Evolutionary conservation across 495 filamentous ascomycete species (phyloP), one percentile per base, ranked within the genome.

Genomic region (Tuber brumale): DNA sequence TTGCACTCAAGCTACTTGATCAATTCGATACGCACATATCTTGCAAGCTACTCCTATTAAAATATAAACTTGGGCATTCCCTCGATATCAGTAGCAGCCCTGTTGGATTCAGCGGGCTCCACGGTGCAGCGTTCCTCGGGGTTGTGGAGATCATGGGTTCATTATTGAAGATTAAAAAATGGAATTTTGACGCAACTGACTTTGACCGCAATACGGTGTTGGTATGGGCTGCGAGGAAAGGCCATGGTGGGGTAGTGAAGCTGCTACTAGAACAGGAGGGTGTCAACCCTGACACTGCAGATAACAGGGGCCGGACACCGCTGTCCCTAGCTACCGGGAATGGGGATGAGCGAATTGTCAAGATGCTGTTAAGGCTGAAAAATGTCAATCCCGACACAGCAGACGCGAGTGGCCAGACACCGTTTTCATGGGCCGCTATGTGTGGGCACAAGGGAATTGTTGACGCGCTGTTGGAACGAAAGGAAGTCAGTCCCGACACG

Each of bases 291-390:
- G 46, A 23, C 19, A 23, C 23, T 1, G 46, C 18, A 23, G 19
- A 77, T 70, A 71, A 21, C 1, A 57, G 75, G 37, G 76, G 78
- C 21, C 77, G 76, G 44, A 81, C 84, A 27, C 81, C 84, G 42
- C 76, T 84, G 19, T 46, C 45, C 2, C 19, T 10, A 16, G 45
- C 45, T 21, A 16, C 45, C 16, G 1, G 6, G 4, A 2, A 2
- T 18, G 14, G 45, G 45, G 0, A 23, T 23, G 46, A 48, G 7
- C 19, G 46, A 23, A 23, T 48, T 48, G 46, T 48, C 3, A 23
- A 48, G 46, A 21, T 48, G 46, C 46, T 48, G 2, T 48, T 23
- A 19, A 19, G 23, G 21, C 2, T 18, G 46, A 23, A 23, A 35
- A 74, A 84, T n/a, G 70, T 85, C 39, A 51, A 77, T 18, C 44